These are phyloP conservation scores for Vicia villosa DNA, from an alignment of 306 rosid species.

Conservation along the genomic window DNA sequence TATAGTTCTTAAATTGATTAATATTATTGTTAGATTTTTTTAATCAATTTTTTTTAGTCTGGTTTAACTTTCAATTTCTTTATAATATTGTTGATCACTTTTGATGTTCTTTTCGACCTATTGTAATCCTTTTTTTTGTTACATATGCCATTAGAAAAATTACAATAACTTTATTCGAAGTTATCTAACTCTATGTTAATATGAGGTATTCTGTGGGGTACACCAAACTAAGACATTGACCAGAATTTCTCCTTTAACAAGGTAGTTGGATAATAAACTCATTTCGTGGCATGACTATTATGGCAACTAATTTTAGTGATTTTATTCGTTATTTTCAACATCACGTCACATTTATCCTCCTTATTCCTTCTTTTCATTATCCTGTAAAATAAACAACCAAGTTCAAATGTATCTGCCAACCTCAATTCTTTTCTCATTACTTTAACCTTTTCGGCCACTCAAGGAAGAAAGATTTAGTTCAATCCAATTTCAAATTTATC, in stretches of 20 bases:
- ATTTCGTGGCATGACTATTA: constrained; percentile 6
- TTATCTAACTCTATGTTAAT: background rate
- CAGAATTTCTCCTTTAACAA: background rate
- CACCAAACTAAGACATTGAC: background rate
- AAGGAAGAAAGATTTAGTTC: constrained; percentile 24
- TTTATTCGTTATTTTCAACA: constrained; percentile 6
- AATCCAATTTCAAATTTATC: background rate
- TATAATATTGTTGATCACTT: too few relatives aligned
- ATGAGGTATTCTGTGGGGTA: background rate
- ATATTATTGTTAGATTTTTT: too few relatives aligned
- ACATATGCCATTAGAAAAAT: too few relatives aligned
- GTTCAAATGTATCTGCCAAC: constrained; percentile 21
- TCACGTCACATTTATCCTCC: background rate
- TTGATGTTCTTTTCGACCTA: too few relatives aligned
- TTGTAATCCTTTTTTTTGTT: too few relatives aligned
- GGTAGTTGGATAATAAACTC: background rate
- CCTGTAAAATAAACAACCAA: background rate
- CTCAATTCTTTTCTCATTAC: background rate
- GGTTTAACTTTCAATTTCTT: too few relatives aligned
- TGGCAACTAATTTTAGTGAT: background rate
- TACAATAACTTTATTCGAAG: too few relatives aligned
- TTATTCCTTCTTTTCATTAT: constrained; percentile 10
- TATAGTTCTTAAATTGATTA: too few relatives aligned
- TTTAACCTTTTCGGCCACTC: constrained; percentile 39
- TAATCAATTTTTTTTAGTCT: fast-evolving